These are phyloP conservation scores for Alternaria infectoria DNA, from an alignment of 2,329 filamentous ascomycete genomes.

Conservation along the genomic window DNA sequence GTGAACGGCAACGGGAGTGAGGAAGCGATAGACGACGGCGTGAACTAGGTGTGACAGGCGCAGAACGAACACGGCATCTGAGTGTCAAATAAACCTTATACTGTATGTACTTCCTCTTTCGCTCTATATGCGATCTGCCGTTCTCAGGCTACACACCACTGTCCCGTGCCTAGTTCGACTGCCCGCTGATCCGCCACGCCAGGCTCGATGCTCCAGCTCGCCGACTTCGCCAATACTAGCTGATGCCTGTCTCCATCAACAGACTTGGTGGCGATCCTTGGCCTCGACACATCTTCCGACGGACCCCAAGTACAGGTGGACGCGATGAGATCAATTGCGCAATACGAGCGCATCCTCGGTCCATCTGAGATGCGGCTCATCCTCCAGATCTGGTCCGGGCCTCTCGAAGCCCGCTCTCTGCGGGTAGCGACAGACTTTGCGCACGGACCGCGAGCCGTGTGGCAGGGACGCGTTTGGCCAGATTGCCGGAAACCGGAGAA, in stretches of 20 bases:
- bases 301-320: not conserved
- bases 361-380: not conserved
- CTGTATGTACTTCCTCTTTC: not conserved
- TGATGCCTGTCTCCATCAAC: not conserved
- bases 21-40: not conserved
- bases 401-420: not conserved
- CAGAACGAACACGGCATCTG: not conserved
- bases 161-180: not conserved
- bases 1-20: not conserved
- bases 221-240: not conserved
- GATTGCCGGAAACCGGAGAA: not conserved
- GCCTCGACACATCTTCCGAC: not conserved
- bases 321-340: not conserved
- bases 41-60: not conserved
- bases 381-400: not conserved
- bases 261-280: not conserved
- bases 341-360: not conserved
- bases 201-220: not conserved
- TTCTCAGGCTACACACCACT: not conserved
- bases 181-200: not conserved
- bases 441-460: not conserved
- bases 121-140: not conserved
- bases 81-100: conserved; percentile 3
- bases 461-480: not conserved
- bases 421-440: not conserved